Conservation (phyloP, 257 asterid species). For the Solanum gracilifrons region DNA sequence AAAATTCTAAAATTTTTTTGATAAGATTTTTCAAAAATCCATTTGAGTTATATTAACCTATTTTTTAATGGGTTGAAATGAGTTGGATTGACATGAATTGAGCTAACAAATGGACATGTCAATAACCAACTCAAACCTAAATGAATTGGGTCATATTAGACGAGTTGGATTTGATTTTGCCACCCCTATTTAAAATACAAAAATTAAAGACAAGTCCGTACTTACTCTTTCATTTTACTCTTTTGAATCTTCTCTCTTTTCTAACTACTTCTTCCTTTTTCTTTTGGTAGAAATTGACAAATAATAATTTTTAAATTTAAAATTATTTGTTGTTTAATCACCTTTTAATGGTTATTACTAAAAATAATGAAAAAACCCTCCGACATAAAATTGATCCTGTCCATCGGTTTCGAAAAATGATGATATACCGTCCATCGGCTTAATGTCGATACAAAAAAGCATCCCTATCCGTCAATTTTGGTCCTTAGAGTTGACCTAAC, state of each 20-base stretch:
- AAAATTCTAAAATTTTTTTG: no score
- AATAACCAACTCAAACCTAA: background rate
- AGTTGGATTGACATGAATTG: rapidly evolving
- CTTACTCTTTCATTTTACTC: background rate
- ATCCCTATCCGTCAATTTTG: background rate
- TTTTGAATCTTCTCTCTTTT: background rate
- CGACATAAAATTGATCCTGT: background rate
- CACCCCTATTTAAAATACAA: no score
- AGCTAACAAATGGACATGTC: background rate
- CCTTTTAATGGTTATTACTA: background rate
- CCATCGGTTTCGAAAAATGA: no score
- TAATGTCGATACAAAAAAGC: no score
- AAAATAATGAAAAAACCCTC: no score
- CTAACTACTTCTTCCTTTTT: background rate
- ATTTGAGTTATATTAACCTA: background rate
- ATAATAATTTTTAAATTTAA: background rate
- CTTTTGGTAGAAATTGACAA: background rate
- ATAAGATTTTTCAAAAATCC: no score
- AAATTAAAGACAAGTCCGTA: background rate
- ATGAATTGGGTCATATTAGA: rapidly evolving
- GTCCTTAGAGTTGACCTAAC: background rate
- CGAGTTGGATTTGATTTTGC: no score
- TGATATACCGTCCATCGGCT: no score
- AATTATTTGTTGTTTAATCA: background rate
- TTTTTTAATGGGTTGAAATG: background rate